These are phyloP conservation scores for Fusarium anthophilum DNA, from an alignment of 2,329 filamentous ascomycete species.

Conservation along the genomic window DNA sequence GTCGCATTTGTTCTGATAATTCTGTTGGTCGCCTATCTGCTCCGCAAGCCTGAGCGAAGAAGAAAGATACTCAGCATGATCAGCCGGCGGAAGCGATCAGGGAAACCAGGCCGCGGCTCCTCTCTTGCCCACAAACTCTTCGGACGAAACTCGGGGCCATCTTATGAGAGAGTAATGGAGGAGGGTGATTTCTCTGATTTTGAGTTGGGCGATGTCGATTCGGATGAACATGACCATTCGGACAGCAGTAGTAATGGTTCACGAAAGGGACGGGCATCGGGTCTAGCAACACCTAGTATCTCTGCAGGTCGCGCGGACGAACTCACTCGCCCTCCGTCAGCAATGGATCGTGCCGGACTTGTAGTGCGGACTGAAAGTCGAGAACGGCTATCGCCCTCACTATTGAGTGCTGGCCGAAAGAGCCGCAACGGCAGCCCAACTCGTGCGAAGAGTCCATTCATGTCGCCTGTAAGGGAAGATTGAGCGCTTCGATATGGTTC, in stretches of 20 bases:
- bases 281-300: constrained; percentile 73
- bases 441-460: constrained; percentile 66
- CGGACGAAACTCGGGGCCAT: constrained; percentile 59
- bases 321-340: constrained; percentile 50
- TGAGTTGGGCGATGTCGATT: constrained; percentile 76
- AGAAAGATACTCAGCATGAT: constrained; percentile 43
- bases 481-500: constrained; percentile 27
- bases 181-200: constrained; percentile 80
- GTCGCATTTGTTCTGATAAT: constrained; percentile 81
- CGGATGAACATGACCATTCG: constrained; percentile 70
- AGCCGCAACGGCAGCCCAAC: constrained; percentile 68
- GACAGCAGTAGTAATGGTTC: constrained; percentile 69
- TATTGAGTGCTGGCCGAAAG: constrained; percentile 65
- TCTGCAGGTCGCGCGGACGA: constrained; percentile 63
- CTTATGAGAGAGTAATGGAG: constrained; percentile 87
- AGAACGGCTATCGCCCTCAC: constrained; percentile 73
- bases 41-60: constrained; percentile 82
- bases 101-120: constrained; percentile 60
- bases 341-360: constrained; percentile 75
- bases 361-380: constrained; percentile 86
- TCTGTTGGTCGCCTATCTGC: constrained; percentile 73
- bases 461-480: constrained; percentile 59
- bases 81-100: constrained; percentile 43
- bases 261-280: constrained; percentile 68
- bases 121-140: constrained; percentile 73